Evolutionary conservation across 164 flowering plant genomes (phyloP), one percentile per base, ranked within the genome.

Genomic region (Piper longum): DNA sequence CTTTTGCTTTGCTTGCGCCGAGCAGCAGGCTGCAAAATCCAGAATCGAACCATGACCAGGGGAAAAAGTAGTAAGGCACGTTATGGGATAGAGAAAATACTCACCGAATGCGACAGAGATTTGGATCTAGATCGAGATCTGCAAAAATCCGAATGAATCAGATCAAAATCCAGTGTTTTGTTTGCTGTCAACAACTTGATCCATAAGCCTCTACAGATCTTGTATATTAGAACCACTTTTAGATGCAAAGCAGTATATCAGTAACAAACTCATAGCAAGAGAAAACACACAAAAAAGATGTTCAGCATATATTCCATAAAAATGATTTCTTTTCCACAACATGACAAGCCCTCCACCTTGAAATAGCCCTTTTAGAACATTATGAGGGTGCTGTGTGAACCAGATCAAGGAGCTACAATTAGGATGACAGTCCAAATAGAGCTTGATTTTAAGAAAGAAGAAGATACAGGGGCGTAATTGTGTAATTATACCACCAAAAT

Each of bases 151-250:
- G 71, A 77, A 56, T 73, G 74, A 73, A 59, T 41, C 70, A 85
- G 69, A 81, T 86, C 79, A 81, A 81, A 73, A 84, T 75, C 85
- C 85, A 75, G 72, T 71, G 65, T 26, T 26, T 26, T 69, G 56
- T 76, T 78, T 78, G 78, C 79, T 70, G 74, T 76, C 73, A 80
- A 78, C 78, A 79, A 70, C 80, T 71, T 77, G 79, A 79, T 79
- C 88, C 87, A 83, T 80, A 80, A 83, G 80, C 89, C 81, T 77
- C 70, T 85, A 80, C 76, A 81, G 85, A 86, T 80, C 85, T 78
- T 80, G 92, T 85, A 81, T 73, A 77, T 80, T 81, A 85, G 75
- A 76, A 82, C 76, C 85, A 81, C 39, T 71, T 65, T 70, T 66
- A 76, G 68, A 66, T 64, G 52, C 45, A 59, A 64, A 70, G 64